Evolutionary conservation across 106 monocot genomes (phyloP), one percentile per base, ranked within the genome.

Genomic region (Xerophyta viscosa): DNA sequence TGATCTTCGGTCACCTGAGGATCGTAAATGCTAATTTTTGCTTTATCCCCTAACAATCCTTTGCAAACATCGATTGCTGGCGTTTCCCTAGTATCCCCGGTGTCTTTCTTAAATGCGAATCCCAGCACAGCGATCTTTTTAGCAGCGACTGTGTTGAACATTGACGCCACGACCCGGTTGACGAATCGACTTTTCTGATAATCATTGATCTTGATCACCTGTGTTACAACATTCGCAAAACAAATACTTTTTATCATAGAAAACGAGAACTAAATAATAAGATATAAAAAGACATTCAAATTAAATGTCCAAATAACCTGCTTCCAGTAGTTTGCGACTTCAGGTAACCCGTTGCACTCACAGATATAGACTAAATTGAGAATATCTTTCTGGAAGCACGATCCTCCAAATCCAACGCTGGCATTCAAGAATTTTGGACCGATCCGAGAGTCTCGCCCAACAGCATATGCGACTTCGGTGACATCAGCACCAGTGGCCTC

Each of bases 281-380:
- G n/a, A n/a, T n/a, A n/a, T n/a, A n/a, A n/a, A n/a, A n/a, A n/a
- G n/a, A n/a, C n/a, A n/a, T n/a, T n/a, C n/a, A n/a, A n/a, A n/a
- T n/a, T n/a, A n/a, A n/a, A n/a, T n/a, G n/a, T n/a, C n/a, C n/a
- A n/a, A n/a, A n/a, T n/a, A n/a, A n/a, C n/a, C 48, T 61, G 61
- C 61, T 61, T 61, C 61, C 61, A 61, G 61, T 61, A 61, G 48
- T 61, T 42, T 8, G 61, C 61, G 2, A 61, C 61, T 48, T 61
- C 61, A 0, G 61, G 61, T 4, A 61, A 48, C 14, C 61, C 61
- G n/a, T 61, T 61, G 61, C 61, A 58, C 27, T 58, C 58, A 19
- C 58, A 58, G 21, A 58, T 58, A 43, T 58, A 58, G 44, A 58
- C 58, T 20, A 61, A 28, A 24, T 61, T 61, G 23, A 61, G 61